A percentile compares a stretch with the other conserved stretches of the same genome.
Evolutionary conservation across 441 rosid species (phyloP).

Genomic region (Corymbia citriodora): DNA sequence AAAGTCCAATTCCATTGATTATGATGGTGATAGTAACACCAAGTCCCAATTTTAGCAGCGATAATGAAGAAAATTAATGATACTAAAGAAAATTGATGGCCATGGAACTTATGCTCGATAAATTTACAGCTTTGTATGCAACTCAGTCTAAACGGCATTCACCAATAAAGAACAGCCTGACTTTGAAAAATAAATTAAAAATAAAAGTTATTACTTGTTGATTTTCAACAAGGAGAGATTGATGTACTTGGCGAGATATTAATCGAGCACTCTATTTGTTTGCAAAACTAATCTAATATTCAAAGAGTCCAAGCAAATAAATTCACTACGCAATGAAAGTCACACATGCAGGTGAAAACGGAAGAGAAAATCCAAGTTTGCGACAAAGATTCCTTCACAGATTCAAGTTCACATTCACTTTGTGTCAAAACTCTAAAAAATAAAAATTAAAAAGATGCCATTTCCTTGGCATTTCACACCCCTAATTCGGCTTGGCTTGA

Average conservation of each 20-base stretch:
- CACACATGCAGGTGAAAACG: background rate
- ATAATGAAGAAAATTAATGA: background rate
- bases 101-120: background rate
- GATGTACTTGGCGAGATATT: background rate
- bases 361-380: background rate
- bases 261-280: background rate
- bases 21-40: background rate
- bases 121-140: background rate
- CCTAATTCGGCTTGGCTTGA: background rate
- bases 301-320: accelerated
- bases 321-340: background rate
- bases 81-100: background rate
- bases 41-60: background rate
- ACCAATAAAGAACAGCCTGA: accelerated
- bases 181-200: background rate
- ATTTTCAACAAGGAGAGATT: background rate
- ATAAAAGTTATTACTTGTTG: accelerated
- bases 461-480: background rate
- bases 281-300: accelerated
- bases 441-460: background rate
- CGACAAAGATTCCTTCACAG: background rate
- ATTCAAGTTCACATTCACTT: background rate
- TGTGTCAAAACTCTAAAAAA: background rate
- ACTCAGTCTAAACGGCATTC: background rate
- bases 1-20: background rate